Percentiles rank a stretch among this genome's conserved stretches.
These are phyloP conservation scores for sunflower (Helianthus annuus) DNA, from an alignment of 129 eudicot species.

Conservation along the genomic window DNA sequence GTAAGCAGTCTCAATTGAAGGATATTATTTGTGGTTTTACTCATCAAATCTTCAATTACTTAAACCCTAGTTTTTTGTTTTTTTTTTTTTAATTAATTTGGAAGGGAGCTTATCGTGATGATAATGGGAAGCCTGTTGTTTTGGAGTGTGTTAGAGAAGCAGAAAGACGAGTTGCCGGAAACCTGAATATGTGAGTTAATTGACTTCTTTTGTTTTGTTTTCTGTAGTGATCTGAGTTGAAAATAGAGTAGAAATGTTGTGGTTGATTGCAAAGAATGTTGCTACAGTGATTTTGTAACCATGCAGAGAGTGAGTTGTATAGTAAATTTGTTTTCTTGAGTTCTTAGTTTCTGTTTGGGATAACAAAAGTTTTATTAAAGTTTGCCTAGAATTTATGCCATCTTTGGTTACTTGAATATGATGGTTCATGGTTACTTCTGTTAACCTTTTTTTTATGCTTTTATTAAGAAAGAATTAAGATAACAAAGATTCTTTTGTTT, in stretches of 20 bases:
- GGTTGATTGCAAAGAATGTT: not conserved
- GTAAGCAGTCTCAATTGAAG: constrained; percentile 33
- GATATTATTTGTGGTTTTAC: constrained; percentile 1
- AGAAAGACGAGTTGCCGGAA: constrained; percentile 82
- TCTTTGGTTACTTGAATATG: not conserved
- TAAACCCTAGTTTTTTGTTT: not conserved
- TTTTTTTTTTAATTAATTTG: not conserved
- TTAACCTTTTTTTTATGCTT: not conserved
- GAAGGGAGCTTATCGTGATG: constrained; percentile 99
- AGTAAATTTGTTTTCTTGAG: not conserved
- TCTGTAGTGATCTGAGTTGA: not conserved
- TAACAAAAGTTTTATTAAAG: not conserved
- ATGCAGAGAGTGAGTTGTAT: constrained; percentile 19
- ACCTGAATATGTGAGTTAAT: constrained; percentile 59
- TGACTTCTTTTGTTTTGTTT: not conserved
- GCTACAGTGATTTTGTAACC: constrained; percentile 19
- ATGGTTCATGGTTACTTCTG: not conserved
- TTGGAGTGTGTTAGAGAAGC: constrained; percentile 93
- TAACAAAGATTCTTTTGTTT: constrained; percentile 18
- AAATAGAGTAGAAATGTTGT: not conserved
- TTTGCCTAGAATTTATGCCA: constrained; percentile 21
- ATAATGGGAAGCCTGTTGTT: constrained; percentile 94
- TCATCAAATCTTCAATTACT: not conserved
- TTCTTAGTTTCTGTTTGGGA: constrained; percentile 14
- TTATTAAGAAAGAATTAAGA: too few species aligned